Percentiles rank a stretch among this genome's conserved stretches.
phyloP scores from a whole-genome alignment of 768 basidiomycete species.

The Amanita subjunquillea region DNA sequence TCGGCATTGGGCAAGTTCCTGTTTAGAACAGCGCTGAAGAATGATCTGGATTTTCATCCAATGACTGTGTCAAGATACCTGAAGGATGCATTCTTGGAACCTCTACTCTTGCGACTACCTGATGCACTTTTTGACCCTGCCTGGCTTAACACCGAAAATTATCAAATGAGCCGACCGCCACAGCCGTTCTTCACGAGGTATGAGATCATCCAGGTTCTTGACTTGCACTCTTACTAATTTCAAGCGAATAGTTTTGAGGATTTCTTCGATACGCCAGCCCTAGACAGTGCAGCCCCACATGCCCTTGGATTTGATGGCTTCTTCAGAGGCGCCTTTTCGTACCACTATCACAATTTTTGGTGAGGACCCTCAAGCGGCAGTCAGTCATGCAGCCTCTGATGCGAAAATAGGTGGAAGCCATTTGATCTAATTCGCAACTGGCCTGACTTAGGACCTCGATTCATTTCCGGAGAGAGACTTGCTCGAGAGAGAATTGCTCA shows the following conservation, averaged over 20 bases:
- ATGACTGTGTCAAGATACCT: constrained; percentile 90
- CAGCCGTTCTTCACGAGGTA: constrained; percentile 90
- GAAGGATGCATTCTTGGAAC: constrained; percentile 81
- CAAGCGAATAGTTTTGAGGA: constrained; percentile 51
- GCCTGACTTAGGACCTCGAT: constrained; percentile 84
- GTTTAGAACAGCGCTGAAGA: constrained; percentile 90
- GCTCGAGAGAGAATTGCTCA: constrained; percentile 37
- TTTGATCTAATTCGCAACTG: constrained; percentile 91
- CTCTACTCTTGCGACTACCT: constrained; percentile 76
- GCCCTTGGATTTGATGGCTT: constrained; percentile 91
- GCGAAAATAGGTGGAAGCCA: constrained; percentile 74
- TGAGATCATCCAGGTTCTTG: constrained; percentile 11
- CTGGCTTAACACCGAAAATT: constrained; percentile 90
- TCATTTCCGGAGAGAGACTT: constrained; percentile 62
- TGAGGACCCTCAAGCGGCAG: constrained; percentile 19
- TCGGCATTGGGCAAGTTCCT: constrained; percentile 90
- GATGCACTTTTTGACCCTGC: constrained; percentile 96
- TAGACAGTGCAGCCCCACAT: constrained; percentile 71
- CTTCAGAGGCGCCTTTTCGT: constrained; percentile 92
- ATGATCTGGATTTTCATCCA: constrained; percentile 93
- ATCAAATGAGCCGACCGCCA: constrained; percentile 86
- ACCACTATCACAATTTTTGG: constrained; percentile 96
- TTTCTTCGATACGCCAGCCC: constrained; percentile 75
- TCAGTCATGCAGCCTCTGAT: constrained; percentile 4
- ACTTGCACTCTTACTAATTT: constrained; percentile 1